phyloP scores from a whole-genome alignment of 345 rosid genomes.

The Eutrema japonicum region DNA sequence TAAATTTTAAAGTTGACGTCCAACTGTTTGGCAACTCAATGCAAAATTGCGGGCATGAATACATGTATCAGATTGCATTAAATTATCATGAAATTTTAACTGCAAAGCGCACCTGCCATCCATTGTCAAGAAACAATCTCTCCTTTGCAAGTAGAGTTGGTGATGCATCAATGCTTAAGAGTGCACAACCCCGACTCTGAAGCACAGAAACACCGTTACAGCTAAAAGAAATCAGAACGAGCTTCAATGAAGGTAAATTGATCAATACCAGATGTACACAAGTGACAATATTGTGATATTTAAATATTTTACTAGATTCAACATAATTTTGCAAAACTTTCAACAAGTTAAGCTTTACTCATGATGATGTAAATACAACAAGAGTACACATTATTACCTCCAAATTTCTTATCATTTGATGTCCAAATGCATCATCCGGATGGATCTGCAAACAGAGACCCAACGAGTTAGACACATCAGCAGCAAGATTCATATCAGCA shows the following conservation, averaged over 20 bases:
- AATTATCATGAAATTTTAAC: conserved; percentile 4
- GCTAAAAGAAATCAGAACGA: conserved; percentile 19
- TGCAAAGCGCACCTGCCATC: conserved; percentile 81
- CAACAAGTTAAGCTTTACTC: conserved; percentile 2
- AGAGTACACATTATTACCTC: conserved; percentile 60
- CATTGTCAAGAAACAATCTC: conserved; percentile 78
- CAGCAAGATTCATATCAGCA: conserved; percentile 17
- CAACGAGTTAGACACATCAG: conserved; percentile 26
- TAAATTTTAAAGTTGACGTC: not conserved
- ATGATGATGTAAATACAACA: conserved; percentile 14
- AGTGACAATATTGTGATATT: conserved; percentile 19
- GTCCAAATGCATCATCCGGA: conserved; percentile 98
- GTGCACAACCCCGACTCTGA: conserved; percentile 97
- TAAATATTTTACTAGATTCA: conserved; percentile 1
- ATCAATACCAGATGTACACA: conserved; percentile 7
- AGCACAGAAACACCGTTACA: conserved; percentile 31
- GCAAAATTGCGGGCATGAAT: conserved; percentile 2
- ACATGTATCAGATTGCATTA: not conserved
- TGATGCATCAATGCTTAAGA: conserved; percentile 79
- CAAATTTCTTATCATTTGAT: conserved; percentile 93
- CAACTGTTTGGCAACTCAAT: conserved; percentile 23
- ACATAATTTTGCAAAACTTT: conserved; percentile 9
- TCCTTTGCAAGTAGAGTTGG: conserved; percentile 90
- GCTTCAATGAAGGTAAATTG: not conserved
- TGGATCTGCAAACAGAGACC: conserved; percentile 65